phyloP scores from a whole-genome alignment of 345 rosid genomes.

The Balakata baccata region DNA sequence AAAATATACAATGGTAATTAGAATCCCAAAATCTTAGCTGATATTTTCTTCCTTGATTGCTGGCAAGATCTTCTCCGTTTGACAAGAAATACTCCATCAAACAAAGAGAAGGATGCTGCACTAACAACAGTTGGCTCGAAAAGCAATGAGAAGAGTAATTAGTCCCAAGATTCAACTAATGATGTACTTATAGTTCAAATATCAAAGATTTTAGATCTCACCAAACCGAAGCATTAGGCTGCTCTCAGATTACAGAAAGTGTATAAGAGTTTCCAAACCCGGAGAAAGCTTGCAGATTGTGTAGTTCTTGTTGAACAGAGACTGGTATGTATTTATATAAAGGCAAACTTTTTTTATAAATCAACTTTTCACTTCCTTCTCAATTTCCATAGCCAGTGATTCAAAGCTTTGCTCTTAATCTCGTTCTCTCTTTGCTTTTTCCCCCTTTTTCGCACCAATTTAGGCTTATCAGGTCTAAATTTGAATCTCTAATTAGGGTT shows the following conservation, averaged over 20 bases:
- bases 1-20: too few relatives aligned
- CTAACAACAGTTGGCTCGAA: neutral
- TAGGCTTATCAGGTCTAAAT: neutral
- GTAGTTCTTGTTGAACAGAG: conserved; percentile 86
- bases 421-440: neutral
- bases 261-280: conserved; percentile 86
- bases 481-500: conserved; percentile 3
- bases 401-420: neutral
- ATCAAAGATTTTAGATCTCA: conserved; percentile 39
- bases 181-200: conserved; percentile 17
- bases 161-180: conserved; percentile 20
- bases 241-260: conserved; percentile 86
- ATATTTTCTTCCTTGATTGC: too few relatives aligned
- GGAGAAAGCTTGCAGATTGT: conserved; percentile 94
- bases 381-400: neutral
- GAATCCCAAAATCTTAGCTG: too few relatives aligned
- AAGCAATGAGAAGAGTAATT: conserved; percentile 14
- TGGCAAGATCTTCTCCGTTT: too few relatives aligned
- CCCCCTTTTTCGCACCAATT: neutral
- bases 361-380: conserved; percentile 1
- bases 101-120: conserved; percentile 21
- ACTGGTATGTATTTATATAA: conserved; percentile 47
- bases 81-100: conserved; percentile 25
- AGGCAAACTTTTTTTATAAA: neutral
- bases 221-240: conserved; percentile 68